Base-by-base conservation (phyloP, 2,329 filamentous ascomycete genomes). In the Epichloe baconii region DNA sequence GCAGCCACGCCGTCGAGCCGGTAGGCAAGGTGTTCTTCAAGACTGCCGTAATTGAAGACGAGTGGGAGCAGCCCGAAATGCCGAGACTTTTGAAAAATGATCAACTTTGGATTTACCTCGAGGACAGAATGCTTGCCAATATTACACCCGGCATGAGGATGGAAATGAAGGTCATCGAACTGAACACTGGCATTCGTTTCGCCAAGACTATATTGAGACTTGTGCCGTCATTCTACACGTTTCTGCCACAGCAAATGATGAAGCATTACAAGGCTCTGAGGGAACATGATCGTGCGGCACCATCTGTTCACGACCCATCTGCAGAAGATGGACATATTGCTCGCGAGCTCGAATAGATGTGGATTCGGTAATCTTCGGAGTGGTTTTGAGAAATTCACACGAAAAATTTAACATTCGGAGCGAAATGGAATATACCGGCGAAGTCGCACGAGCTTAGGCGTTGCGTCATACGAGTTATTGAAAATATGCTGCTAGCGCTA, bases 181-280 rank as follows among this genome's bases (percentile, higher is more conserved):
- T 86, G 23, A 76, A 75, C 57, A 79, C 83, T 23, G 83, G 80
- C 2, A 53, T 87, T 23, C 73, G 71, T 55, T 88, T 85, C 62
- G 77, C 89, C 61, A 83, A 82, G 60, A 66, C 72, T 2, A 63
- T 84, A 15, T 62, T 69, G 31, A 72, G 72, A 0, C 62, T 83
- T 11, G 75, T 77, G 52, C 79, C 79, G 3, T 77, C 76, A 0
- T 86, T 85, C 61, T 80, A 85, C 61, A 76, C 71, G 0, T 79
- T 80, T 52, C 68, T 89, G 26, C 75, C 78, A 1, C 87, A 90
- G 62, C 78, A 83, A 57, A 68, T 86, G 56, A 86, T 90, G 82
- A 59, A 73, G 21, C 65, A 73, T 17, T 89, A 78, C 75, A 86
- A 81, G 63, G 67, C 76, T 23, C 82, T 83, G 0, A 61, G 61